Percentiles rank a stretch among this genome's conserved stretches.
phyloP scores from a whole-genome alignment of 768 basidiomycete genomes.

The Amanita polypyramis region DNA sequence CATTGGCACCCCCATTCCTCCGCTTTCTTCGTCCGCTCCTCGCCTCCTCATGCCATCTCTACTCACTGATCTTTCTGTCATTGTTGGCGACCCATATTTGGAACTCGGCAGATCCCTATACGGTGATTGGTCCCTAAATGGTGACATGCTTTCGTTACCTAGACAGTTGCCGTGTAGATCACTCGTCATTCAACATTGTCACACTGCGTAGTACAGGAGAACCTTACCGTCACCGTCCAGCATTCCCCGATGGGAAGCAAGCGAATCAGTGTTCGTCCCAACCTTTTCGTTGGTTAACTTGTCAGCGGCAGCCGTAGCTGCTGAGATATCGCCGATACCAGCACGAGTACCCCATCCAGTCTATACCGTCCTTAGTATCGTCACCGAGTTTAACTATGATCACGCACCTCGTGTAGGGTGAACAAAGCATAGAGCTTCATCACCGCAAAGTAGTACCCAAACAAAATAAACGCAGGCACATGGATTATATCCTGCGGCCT shows the following conservation, averaged over 20 bases:
- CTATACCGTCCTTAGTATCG: conserved; percentile 20
- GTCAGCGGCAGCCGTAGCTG: conserved; percentile 63
- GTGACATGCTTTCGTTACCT: conserved; percentile 10
- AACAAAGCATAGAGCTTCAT: conserved; percentile 92
- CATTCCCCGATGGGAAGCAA: conserved; percentile 6
- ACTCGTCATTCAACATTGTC: background rate
- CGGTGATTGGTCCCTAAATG: conserved; percentile 21
- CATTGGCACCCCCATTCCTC: conserved; percentile 21
- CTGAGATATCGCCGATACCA: conserved; percentile 77
- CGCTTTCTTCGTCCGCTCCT: conserved; percentile 15
- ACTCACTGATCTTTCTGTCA: conserved; percentile 10
- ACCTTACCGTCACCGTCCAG: conserved; percentile 11
- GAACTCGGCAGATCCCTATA: conserved; percentile 17
- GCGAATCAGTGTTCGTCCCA: conserved; percentile 12
- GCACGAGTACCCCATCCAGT: conserved; percentile 96
- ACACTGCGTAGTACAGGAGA: background rate
- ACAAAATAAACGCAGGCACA: conserved; percentile 78
- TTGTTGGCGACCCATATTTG: conserved; percentile 9
- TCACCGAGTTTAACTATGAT: background rate
- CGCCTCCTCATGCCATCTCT: conserved; percentile 14
- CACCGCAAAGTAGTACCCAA: conserved; percentile 90
- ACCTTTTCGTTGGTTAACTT: conserved; percentile 23
- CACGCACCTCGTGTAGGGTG: conserved; percentile 78
- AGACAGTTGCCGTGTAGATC: conserved; percentile 6
- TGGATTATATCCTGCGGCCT: conserved; percentile 68